Conservation (phyloP, 129 eudicot species). For the Saposhnikovia divaricata region DNA sequence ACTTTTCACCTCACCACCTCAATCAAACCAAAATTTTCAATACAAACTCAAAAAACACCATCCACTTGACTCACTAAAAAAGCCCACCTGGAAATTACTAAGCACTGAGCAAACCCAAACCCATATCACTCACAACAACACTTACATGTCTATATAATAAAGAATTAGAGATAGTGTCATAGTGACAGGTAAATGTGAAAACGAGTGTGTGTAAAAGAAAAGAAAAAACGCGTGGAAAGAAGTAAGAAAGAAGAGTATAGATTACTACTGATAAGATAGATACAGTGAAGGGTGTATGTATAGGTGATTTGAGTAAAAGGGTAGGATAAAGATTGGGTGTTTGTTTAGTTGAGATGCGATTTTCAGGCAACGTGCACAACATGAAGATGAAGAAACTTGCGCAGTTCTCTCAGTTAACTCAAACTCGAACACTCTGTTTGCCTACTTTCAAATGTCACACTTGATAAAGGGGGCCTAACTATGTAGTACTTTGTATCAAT, state of each 20-base stretch:
- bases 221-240: neutral
- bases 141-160: too few relatives aligned
- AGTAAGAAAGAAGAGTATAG: neutral
- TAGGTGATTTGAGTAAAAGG: neutral
- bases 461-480: too few relatives aligned
- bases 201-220: neutral
- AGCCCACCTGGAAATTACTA: neutral
- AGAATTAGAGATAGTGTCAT: neutral
- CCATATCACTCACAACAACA: neutral
- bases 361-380: neutral
- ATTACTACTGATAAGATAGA: neutral
- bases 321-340: neutral
- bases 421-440: neutral
- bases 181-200: neutral
- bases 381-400: neutral
- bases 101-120: neutral
- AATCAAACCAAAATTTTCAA: neutral
- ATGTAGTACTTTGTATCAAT: too few relatives aligned
- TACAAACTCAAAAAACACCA: neutral
- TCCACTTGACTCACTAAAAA: neutral
- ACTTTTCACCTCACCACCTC: neutral
- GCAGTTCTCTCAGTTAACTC: neutral
- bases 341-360: neutral
- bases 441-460: neutral
- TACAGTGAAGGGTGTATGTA: neutral